Evolutionary conservation across 306 rosid species (phyloP), one percentile per base, ranked within the genome.

Genomic region (Trichosanthes cucumerina): DNA sequence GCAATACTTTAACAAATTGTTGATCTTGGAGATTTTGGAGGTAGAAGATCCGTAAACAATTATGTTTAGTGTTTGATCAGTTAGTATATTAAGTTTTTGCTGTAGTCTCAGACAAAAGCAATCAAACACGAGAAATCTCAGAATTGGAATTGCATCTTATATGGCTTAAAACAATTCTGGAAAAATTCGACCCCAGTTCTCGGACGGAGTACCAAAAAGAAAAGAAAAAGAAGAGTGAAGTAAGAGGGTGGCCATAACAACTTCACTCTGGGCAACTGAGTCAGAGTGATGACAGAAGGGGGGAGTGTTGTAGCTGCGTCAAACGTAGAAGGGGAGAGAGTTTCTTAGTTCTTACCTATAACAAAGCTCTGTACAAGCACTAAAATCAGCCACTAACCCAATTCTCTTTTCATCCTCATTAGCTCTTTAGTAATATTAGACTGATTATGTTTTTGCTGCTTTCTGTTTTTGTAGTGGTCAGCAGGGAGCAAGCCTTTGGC

Each of bases 401-500:
- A 60, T 54, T 83, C 75, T 78, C 70, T 85, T 83, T 46, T 46
- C 24, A 41, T 43, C 52, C 34, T 69, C n/a, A 43, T 69, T 23
- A 23, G 76, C 76, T 43, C 39, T 71, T 71, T 71, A 44, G 19
- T 71, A 49, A 46, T 74, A 74, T 34, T 74, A 50, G 46, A 50
- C 63, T 74, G 46, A 33, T 74, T 52, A 31, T 63, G 23, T 26
- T 77, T 21, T 4, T 60, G 81, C 82, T 56, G 77, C 46, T 64
- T 82, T 47, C 62, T 79, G 81, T 41, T 71, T 80, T 59, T 44
- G 66, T 43, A 7, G 63, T 18, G 52, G 88, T 92, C 89, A 96
- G 82, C 87, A 91, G 71, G 81, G 87, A 53, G 85, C 87, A 86
- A 91, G 82, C 86, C 97, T 90, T 78, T 86, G 97, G 81, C 79